Base-by-base conservation (phyloP, 2,329 filamentous ascomycete genomes). In the Huntiella moniliformis region DNA sequence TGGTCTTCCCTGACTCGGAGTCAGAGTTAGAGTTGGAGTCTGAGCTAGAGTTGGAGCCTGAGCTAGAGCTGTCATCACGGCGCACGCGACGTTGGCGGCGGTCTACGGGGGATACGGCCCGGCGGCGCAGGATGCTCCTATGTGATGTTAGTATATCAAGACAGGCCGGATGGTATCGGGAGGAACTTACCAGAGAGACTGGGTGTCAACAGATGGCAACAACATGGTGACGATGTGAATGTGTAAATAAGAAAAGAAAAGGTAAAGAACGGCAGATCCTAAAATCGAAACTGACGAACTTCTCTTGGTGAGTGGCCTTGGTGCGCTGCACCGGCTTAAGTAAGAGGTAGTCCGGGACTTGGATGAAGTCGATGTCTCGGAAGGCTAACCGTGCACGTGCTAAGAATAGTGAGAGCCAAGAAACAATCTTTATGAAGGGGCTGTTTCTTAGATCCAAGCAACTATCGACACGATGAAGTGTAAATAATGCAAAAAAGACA, bases 151-250 rank as follows among this genome's bases (percentile, higher is more conserved):
- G 15, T 33, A 16, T 33, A 40, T 45, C 17, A 16, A 15, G 16
- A 32, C 17, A 13, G 31, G 12, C 4, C 13, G 3, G 11, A 11
- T 31, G n/a, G n/a, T 18, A 16, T 34, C 4, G 13, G 13, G n/a
- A 16, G 12, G n/a, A n/a, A 40, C 28, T 18, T 39, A 49, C 47
- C 44, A 45, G 32, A 39, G 33, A 15, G 35, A 35, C 7, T 36
- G 22, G 35, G 39, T 39, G 38, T 46, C 36, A 22, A 44, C 40
- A n/a, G 44, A 22, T 31, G 34, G 39, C n/a, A 42, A 35, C 45
- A 44, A 34, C 41, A 13, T 43, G 15, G n/a, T 32, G 17, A 22
- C n/a, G 16, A 36, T 18, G 31, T 38, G 13, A 22, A n/a, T 39
- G 45, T 41, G 38, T n/a, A 5, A n/a, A 17, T 8, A 13, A 17